These are phyloP conservation scores for Hortiboletus flavorubellus DNA, from an alignment of 768 basidiomycete genomes.

Conservation along the genomic window DNA sequence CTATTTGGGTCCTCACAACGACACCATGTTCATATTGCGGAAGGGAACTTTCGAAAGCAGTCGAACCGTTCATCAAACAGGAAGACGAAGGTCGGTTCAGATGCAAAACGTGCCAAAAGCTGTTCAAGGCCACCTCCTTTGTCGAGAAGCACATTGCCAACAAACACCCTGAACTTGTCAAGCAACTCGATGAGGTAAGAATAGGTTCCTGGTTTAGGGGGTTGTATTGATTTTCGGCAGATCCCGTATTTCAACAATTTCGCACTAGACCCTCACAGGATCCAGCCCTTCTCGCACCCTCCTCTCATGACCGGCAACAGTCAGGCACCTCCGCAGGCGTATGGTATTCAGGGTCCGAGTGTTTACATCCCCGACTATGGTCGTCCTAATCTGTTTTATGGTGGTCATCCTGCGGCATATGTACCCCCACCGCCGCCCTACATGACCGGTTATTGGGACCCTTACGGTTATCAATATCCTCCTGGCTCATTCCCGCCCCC, in stretches of 20 bases:
- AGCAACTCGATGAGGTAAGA: conserved; percentile 79
- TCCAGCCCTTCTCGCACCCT: conserved; percentile 81
- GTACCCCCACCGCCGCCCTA: conserved; percentile 38
- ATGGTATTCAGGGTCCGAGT: conserved; percentile 65
- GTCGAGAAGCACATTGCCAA: conserved; percentile 97
- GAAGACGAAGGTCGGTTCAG: conserved; percentile 97
- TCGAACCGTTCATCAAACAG: conserved; percentile 82
- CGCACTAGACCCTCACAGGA: conserved; percentile 91
- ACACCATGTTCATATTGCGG: conserved; percentile 13
- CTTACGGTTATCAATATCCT: conserved; percentile 41
- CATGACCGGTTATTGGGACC: conserved; percentile 44
- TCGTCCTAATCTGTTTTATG: conserved; percentile 39
- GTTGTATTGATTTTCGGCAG: conserved; percentile 39
- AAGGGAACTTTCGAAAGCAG: conserved; percentile 79
- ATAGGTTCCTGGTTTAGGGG: conserved; percentile 5
- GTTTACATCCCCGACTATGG: conserved; percentile 49
- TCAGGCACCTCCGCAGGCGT: conserved; percentile 82
- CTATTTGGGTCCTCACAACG: conserved; percentile 2
- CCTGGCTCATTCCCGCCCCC: conserved; percentile 35
- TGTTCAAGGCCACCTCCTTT: conserved; percentile 96
- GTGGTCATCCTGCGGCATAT: conserved; percentile 34
- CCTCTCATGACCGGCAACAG: conserved; percentile 64
- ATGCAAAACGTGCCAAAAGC: conserved; percentile 94
- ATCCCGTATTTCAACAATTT: conserved; percentile 93
- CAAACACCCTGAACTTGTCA: conserved; percentile 87